Percentiles rank a stretch among this genome's conserved stretches.
Conservation (phyloP, 2,329 filamentous ascomycete species). For the Calonectria leucothoes region DNA sequence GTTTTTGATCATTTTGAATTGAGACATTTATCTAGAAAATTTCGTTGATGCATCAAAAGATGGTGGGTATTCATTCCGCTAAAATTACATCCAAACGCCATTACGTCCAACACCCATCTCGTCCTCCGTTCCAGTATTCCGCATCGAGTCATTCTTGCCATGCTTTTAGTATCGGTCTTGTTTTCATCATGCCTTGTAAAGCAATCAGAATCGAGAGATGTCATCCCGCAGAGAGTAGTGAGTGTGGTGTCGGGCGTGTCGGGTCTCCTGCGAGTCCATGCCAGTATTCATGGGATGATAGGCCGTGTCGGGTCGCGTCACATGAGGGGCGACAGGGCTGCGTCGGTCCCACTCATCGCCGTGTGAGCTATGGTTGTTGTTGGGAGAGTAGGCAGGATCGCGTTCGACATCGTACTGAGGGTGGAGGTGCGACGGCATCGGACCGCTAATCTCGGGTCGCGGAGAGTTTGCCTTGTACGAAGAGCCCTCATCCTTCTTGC, state of each 20-base stretch:
- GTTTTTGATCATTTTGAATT: slow-evolving; percentile 3
- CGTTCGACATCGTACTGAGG: slow-evolving; percentile 50
- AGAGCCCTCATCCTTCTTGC: slow-evolving; percentile 38
- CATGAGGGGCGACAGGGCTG: slow-evolving; percentile 66
- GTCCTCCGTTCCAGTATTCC: slow-evolving; percentile 4
- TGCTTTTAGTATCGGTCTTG: background rate
- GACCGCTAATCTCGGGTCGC: slow-evolving; percentile 48
- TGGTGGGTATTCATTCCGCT: slow-evolving; percentile 37
- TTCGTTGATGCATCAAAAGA: slow-evolving; percentile 15
- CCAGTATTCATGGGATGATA: slow-evolving; percentile 68
- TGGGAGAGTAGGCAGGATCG: slow-evolving; percentile 36
- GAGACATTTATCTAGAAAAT: slow-evolving; percentile 11
- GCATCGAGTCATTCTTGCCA: background rate
- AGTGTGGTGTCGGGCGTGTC: slow-evolving; percentile 51
- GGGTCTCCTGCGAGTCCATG: no score
- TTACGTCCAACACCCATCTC: slow-evolving; percentile 27
- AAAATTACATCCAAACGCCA: slow-evolving; percentile 23
- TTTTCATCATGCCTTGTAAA: background rate
- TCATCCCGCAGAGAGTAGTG: slow-evolving; percentile 63
- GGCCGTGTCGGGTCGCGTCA: slow-evolving; percentile 68
- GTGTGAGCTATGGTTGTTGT: slow-evolving; percentile 7
- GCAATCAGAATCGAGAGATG: slow-evolving; percentile 58
- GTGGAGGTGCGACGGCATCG: slow-evolving; percentile 43
- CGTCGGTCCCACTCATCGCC: slow-evolving; percentile 46
- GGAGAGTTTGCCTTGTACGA: slow-evolving; percentile 36